Conservation (phyloP, 2,329 filamentous ascomycete genomes). For the Colletotrichum melonis region DNA sequence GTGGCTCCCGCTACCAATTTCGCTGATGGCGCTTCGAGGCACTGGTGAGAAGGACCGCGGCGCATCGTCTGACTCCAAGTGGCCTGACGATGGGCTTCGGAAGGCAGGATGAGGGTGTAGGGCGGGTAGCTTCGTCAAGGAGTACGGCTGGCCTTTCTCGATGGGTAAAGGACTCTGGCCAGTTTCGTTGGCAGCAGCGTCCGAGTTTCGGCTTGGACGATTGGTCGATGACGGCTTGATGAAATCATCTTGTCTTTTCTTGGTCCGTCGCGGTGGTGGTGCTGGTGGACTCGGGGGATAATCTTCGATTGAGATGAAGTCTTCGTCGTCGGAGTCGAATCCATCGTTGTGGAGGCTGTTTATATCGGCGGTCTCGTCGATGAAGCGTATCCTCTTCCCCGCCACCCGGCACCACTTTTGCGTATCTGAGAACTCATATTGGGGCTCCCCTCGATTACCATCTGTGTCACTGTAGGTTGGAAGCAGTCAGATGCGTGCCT, state of each 20-base stretch:
- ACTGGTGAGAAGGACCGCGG: background rate
- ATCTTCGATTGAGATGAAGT: background rate
- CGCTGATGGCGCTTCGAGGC: background rate
- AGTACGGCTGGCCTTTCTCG: background rate
- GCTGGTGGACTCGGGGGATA: background rate
- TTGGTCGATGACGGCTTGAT: too few species aligned
- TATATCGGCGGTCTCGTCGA: conserved; percentile 25
- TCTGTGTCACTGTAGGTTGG: background rate
- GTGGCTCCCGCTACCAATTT: conserved; percentile 6
- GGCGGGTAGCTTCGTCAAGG: background rate
- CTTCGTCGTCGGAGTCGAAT: conserved; percentile 17
- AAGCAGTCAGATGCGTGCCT: background rate
- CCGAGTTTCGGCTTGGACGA: background rate
- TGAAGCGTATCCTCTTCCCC: conserved; percentile 17
- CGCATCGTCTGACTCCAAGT: background rate
- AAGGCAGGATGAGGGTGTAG: background rate
- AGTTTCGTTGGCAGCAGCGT: background rate
- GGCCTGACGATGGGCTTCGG: background rate
- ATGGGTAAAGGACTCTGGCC: background rate
- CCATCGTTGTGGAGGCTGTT: conserved; percentile 18
- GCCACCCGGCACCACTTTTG: conserved; percentile 18
- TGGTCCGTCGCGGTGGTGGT: background rate
- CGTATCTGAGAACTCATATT: conserved; percentile 17
- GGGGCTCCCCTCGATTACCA: background rate
- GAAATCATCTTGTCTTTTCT: background rate